phyloP scores from a whole-genome alignment of 345 rosid species.

The Populus ilicifolia region DNA sequence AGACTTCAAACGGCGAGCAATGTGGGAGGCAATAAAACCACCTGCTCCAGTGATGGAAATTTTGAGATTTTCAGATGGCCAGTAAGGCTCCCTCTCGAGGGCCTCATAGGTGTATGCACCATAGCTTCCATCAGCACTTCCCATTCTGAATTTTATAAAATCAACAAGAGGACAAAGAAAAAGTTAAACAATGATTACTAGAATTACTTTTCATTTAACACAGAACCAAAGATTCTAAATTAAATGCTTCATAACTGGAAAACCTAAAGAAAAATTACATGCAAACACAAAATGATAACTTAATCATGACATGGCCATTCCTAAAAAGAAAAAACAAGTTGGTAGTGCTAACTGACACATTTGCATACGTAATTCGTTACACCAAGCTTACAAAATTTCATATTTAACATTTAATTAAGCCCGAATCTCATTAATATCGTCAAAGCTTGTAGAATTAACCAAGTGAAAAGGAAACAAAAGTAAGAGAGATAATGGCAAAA shows the following conservation, averaged over 20 bases:
- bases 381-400: neutral
- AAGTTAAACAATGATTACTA: neutral
- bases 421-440: neutral
- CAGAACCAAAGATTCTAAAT: neutral
- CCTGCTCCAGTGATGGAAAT: conserved; percentile 92
- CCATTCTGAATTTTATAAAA: conserved; percentile 48
- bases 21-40: conserved; percentile 96
- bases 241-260: neutral
- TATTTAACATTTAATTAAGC: neutral
- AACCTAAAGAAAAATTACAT: neutral
- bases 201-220: neutral
- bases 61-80: conserved; percentile 83
- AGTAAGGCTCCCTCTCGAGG: conserved; percentile 84
- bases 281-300: neutral
- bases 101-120: conserved; percentile 79
- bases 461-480: neutral
- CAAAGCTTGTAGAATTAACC: neutral
- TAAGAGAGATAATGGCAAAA: neutral
- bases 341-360: neutral
- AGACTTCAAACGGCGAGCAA: conserved; percentile 89
- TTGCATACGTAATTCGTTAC: neutral
- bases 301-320: neutral
- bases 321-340: neutral
- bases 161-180: neutral
- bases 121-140: conserved; percentile 55